phyloP scores from a whole-genome alignment of 2,329 filamentous ascomycete genomes.

The Ascochyta lentis region DNA sequence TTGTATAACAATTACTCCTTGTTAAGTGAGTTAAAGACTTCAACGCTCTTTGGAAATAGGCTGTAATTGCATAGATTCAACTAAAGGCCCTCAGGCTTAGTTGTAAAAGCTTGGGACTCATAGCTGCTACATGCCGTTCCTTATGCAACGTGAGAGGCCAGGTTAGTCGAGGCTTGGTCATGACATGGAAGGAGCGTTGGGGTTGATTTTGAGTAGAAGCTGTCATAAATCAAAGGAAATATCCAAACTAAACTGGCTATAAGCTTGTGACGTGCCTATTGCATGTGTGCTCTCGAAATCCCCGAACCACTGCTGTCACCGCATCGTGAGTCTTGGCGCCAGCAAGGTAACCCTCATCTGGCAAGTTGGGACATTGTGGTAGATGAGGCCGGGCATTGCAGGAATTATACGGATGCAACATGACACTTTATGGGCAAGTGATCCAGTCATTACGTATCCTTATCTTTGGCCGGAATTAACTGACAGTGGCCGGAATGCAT shows the following conservation, averaged over 20 bases:
- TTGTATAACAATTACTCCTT: no score
- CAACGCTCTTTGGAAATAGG: no score
- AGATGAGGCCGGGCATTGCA: slow-evolving; percentile 23
- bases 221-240: not conserved
- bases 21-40: no score
- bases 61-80: no score
- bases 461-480: slow-evolving; percentile 43
- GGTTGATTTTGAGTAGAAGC: not conserved
- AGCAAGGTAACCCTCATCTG: slow-evolving; percentile 9
- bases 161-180: not conserved
- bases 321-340: slow-evolving; percentile 30
- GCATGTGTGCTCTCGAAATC: not conserved
- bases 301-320: not conserved
- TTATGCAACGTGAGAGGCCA: not conserved
- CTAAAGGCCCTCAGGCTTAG: no score
- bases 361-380: not conserved
- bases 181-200: not conserved
- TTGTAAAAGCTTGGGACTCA: no score
- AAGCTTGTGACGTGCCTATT: not conserved
- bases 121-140: no score
- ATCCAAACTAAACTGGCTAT: not conserved
- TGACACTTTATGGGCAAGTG: slow-evolving; percentile 26
- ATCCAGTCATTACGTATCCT: slow-evolving; percentile 49
- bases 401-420: slow-evolving; percentile 16
- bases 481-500: not conserved